These are phyloP conservation scores for Torulaspora globosa DNA, from an alignment of 1,139 yeast species.

Conservation along the genomic window DNA sequence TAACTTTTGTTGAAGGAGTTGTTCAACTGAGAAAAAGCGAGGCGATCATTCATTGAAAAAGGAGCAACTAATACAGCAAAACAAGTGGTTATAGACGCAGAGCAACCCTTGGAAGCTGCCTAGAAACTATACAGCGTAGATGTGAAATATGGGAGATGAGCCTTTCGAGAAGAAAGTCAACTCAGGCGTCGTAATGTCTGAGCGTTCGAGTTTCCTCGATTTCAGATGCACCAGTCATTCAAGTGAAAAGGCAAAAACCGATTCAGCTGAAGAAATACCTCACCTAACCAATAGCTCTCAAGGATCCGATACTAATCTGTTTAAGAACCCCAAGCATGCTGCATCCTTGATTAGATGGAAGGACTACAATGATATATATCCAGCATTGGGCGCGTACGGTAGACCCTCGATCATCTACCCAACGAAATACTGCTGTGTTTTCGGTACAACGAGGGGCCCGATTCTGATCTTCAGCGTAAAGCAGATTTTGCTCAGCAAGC, in stretches of 20 bases:
- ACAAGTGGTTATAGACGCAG: no score
- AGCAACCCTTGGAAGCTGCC: no score
- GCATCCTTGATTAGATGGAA: constrained; percentile 27
- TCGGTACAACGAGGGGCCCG: constrained; percentile 34
- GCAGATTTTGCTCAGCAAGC: constrained; percentile 27
- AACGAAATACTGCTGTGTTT: constrained; percentile 26
- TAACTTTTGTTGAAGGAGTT: background rate
- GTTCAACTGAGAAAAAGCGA: background rate
- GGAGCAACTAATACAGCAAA: background rate
- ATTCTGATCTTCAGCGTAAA: constrained; percentile 31
- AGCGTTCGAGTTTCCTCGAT: constrained; percentile 12
- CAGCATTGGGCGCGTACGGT: constrained; percentile 29
- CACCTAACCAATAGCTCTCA: background rate
- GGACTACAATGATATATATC: constrained; percentile 26
- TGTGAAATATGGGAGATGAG: constrained; percentile 18
- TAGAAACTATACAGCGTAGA: background rate
- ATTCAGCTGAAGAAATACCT: background rate
- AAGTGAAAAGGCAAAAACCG: constrained; percentile 8
- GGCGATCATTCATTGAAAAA: background rate
- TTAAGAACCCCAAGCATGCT: constrained; percentile 6
- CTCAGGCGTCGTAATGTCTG: constrained; percentile 8
- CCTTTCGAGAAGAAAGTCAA: constrained; percentile 7
- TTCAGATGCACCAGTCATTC: constrained; percentile 12
- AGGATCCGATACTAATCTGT: constrained; percentile 1
- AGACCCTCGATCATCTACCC: constrained; percentile 30